phyloP scores from a whole-genome alignment of 345 rosid species.

The Populus simonii region DNA sequence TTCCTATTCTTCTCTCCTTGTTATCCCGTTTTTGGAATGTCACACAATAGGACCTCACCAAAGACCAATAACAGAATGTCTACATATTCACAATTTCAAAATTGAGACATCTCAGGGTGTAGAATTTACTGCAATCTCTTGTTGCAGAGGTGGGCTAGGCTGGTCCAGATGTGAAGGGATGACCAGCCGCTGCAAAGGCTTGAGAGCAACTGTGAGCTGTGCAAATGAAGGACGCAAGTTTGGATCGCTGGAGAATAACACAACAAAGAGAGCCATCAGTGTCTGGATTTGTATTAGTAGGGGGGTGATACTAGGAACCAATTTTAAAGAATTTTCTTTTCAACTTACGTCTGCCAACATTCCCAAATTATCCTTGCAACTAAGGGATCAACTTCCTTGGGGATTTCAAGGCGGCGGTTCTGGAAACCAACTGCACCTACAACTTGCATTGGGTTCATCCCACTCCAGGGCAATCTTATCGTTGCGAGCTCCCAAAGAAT shows the following conservation, averaged over 20 bases:
- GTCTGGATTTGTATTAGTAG: background rate
- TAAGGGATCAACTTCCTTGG: conserved; percentile 87
- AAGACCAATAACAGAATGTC: conserved; percentile 15
- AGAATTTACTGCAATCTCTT: conserved; percentile 55
- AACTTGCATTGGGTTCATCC: conserved; percentile 99
- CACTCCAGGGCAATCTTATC: conserved; percentile 86
- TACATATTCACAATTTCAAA: conserved; percentile 41
- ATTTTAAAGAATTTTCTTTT: background rate
- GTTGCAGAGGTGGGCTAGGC: conserved; percentile 44
- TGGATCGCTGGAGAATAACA: conserved; percentile 62
- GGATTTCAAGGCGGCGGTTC: conserved; percentile 90
- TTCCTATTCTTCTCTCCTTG: background rate
- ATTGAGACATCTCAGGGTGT: conserved; percentile 43
- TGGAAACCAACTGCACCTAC: conserved; percentile 99
- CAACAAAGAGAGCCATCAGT: background rate
- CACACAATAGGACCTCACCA: conserved; percentile 10
- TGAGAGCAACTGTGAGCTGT: conserved; percentile 64
- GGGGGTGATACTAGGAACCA: background rate
- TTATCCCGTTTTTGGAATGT: background rate
- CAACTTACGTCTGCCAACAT: conserved; percentile 96
- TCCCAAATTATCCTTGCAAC: conserved; percentile 80
- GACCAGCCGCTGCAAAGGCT: conserved; percentile 75
- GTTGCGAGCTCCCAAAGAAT: conserved; percentile 99
- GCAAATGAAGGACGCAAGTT: conserved; percentile 86
- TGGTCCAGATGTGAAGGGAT: conserved; percentile 54